These are phyloP conservation scores for Coniferiporia weirii DNA, from an alignment of 1,284 basidiomycete genomes.

Conservation along the genomic window DNA sequence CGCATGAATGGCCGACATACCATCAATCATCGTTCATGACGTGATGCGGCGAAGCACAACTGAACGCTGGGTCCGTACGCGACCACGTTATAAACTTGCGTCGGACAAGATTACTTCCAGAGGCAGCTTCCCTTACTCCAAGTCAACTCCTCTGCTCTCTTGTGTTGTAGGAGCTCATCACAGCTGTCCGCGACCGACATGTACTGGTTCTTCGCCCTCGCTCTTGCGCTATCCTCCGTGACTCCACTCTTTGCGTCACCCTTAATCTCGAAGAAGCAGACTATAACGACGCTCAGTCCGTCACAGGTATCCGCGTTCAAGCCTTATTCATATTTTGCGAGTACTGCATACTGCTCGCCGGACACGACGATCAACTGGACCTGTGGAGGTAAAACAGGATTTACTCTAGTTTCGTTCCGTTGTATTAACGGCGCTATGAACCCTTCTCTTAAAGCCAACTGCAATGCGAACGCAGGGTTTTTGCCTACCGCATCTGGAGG, in stretches of 20 bases:
- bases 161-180: too few relatives aligned
- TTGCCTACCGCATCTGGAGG: slow-evolving; percentile 23
- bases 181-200: neutral
- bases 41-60: too few relatives aligned
- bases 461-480: slow-evolving; percentile 23
- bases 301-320: slow-evolving; percentile 29
- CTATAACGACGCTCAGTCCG: slow-evolving; percentile 27
- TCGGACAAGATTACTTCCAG: too few relatives aligned
- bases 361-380: slow-evolving; percentile 31
- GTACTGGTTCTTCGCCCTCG: neutral
- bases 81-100: too few relatives aligned
- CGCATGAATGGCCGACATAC: too few relatives aligned
- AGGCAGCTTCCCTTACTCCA: too few relatives aligned
- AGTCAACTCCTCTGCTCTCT: too few relatives aligned
- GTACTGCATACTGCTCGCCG: slow-evolving; percentile 39
- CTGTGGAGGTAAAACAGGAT: slow-evolving; percentile 32
- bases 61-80: too few relatives aligned
- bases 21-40: too few relatives aligned
- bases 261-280: neutral
- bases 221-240: neutral
- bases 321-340: slow-evolving; percentile 39
- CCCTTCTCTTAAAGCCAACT: slow-evolving; percentile 11
- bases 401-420: neutral
- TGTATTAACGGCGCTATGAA: neutral
- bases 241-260: neutral